Base-by-base conservation (phyloP, 139 green algal species). In the Coccomyxa sp. region DNA sequence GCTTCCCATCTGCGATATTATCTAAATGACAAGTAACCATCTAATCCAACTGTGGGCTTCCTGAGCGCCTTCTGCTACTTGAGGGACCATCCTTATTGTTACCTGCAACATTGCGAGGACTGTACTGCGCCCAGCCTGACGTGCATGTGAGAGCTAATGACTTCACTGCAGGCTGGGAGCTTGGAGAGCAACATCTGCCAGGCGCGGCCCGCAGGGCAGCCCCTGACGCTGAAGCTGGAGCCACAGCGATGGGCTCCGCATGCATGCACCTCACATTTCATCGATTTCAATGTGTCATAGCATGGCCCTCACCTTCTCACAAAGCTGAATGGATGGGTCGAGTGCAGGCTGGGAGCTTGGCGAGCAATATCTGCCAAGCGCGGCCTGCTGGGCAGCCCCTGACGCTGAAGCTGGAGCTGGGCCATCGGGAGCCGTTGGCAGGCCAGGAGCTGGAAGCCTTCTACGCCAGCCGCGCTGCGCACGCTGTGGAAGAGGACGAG, bases 381-480 rank as follows among this genome's bases (percentile, higher is more conserved):
- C 9, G 27, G 39, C 34, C 50, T 50, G 33, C 68, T 44, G 8
- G 35, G 38, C 31, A 54, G 41, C 27, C 39, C 39, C 76, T 58
- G n/a, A 81, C 34, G 18, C 58, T 98, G 9, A 82, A 75, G 22
- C 37, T 95, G 36, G 54, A 55, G 34, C 68, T 91, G 41, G 79
- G 71, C 1, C 71, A 73, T 8, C 80, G 90, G 8, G 88, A 97
- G 73, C 83, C 83, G 5, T 76, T 98, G 44, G 84, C 95, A 68
- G 95, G 94, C 1, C 83, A 88, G 35, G 94, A 98, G 90, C 83
- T 98, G 68, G 82, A 86, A 73, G 84, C 73, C 22, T 55, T 31
- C 29, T 24, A 70, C 16, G 74, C 50, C 50, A 64, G 50, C 50
- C 50, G 27, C 18, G 27, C 50, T 64, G 50, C 50, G 50, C 50